Base-by-base conservation (phyloP, 1,284 basidiomycete genomes). In the Amylostereum chailletii region DNA sequence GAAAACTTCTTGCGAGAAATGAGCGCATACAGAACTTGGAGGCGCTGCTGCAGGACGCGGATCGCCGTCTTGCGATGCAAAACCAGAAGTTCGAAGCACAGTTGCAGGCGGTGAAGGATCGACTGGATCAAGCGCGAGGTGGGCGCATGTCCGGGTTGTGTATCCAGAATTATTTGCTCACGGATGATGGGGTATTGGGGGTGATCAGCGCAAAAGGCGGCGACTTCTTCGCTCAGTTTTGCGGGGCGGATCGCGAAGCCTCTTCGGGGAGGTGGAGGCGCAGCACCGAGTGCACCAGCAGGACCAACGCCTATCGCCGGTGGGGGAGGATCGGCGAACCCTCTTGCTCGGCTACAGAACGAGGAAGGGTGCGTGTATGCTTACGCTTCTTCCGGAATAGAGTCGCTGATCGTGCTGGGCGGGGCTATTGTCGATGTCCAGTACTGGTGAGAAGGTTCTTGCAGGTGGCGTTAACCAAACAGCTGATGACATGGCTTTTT, bases 11-110 rank as follows among this genome's bases (percentile, higher is more conserved):
- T 56, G 92, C 94, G 31, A 83, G 96, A 47, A 98, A 97, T 65
- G 96, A 99, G 68, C 87, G 96, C 58, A 99, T 99, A 69, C 87
- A 91, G 70, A 94, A 92, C 65, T 76, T 99, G 55, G 96, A 99
- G 67, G 82, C 85, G 5, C 72, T 96, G 43, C 76, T 98, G 27
- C 90, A 91, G 63, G 94, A 97, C 59, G 92, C 94, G 40, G 94
- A 98, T 70, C 86, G 92, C 50, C 81, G 94, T 62, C 73, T 98
- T 52, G 86, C 88, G 34, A 70, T 88, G 54, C 91, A 95, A 74
- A 95, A 98, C 68, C 83, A 92, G 76, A 95, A 94, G 70, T 96
- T 95, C 70, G 93, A 96, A 68, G 82, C 83, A 50, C 92, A 96
- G 66, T 68, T 98, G 48, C 86, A 93, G 65, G 86, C 88, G 27